Evolutionary conservation across 306 rosid genomes (phyloP).

Genomic region (Glycine tomentella): DNA sequence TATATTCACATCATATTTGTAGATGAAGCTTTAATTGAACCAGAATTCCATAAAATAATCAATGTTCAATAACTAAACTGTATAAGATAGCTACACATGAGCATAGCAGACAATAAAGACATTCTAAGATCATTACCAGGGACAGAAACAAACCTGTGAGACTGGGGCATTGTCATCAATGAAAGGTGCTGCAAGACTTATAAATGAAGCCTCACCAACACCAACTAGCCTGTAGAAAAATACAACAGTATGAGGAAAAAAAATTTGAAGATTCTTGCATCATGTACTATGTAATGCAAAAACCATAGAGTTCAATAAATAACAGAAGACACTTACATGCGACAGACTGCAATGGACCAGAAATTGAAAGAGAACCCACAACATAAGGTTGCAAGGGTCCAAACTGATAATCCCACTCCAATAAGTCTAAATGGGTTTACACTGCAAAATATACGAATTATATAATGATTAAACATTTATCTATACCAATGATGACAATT

Average conservation of each 20-base stretch:
- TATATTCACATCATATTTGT: slow-evolving; percentile 9
- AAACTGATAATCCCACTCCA: slow-evolving; percentile 91
- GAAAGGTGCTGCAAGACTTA: slow-evolving; percentile 99
- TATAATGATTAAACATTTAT: no score
- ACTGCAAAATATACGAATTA: slow-evolving; percentile 58
- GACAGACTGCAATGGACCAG: slow-evolving; percentile 84
- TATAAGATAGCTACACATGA: neutral
- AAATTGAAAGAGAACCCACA: slow-evolving; percentile 79
- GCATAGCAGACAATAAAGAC: slow-evolving; percentile 14
- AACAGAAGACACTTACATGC: slow-evolving; percentile 66
- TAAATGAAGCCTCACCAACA: slow-evolving; percentile 95
- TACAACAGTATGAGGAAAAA: slow-evolving; percentile 1
- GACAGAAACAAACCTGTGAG: slow-evolving; percentile 67
- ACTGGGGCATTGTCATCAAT: slow-evolving; percentile 90
- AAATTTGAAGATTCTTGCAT: slow-evolving; percentile 19
- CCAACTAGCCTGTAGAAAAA: slow-evolving; percentile 78
- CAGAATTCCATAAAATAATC: slow-evolving; percentile 18
- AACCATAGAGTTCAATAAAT: no score
- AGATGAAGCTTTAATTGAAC: slow-evolving; percentile 20
- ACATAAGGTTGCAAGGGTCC: slow-evolving; percentile 78
- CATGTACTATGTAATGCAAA: no score
- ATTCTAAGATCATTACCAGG: slow-evolving; percentile 15
- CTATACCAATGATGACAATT: no score
- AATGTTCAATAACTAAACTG: slow-evolving; percentile 33
- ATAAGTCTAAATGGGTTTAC: slow-evolving; percentile 86